phyloP scores from a whole-genome alignment of 192 early-diverging fungal species.

The Mortierella hygrophila region DNA sequence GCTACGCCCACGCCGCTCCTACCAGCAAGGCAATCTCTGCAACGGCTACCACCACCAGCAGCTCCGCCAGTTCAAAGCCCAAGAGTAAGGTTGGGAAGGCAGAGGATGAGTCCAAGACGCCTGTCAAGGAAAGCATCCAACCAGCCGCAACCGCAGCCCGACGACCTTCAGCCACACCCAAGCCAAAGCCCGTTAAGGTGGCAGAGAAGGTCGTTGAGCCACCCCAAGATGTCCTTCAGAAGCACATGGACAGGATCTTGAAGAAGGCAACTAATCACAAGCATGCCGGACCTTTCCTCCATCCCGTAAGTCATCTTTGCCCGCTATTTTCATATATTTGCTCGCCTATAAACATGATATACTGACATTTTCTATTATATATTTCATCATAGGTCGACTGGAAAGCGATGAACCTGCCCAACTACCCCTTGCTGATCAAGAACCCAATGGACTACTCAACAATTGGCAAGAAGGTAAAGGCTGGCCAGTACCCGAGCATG shows the following conservation, averaged over 20 bases:
- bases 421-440: slow-evolving; percentile 64
- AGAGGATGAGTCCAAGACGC: slow-evolving; percentile 15
- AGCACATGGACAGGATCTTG: slow-evolving; percentile 48
- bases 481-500: slow-evolving; percentile 60
- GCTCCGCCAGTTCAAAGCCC: slow-evolving; percentile 9
- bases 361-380: not conserved
- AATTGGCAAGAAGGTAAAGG: slow-evolving; percentile 67
- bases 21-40: not conserved
- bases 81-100: slow-evolving; percentile 32
- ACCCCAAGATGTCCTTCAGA: slow-evolving; percentile 33
- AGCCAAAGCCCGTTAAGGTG: slow-evolving; percentile 35
- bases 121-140: not conserved
- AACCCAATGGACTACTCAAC: slow-evolving; percentile 83
- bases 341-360: not conserved
- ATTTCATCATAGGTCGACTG: slow-evolving; percentile 55
- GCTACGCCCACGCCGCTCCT: not conserved
- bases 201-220: slow-evolving; percentile 33
- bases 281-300: slow-evolving; percentile 54
- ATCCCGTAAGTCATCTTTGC: slow-evolving; percentile 49
- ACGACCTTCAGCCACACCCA: slow-evolving; percentile 26
- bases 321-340: not conserved
- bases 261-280: slow-evolving; percentile 57
- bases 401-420: slow-evolving; percentile 59
- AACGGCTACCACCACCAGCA: not conserved
- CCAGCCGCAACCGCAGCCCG: not conserved